A percentile compares a stretch with the other conserved stretches of the same genome.
Evolutionary conservation across 768 basidiomycete genomes (phyloP).

Genomic region (Mycena floridula): DNA sequence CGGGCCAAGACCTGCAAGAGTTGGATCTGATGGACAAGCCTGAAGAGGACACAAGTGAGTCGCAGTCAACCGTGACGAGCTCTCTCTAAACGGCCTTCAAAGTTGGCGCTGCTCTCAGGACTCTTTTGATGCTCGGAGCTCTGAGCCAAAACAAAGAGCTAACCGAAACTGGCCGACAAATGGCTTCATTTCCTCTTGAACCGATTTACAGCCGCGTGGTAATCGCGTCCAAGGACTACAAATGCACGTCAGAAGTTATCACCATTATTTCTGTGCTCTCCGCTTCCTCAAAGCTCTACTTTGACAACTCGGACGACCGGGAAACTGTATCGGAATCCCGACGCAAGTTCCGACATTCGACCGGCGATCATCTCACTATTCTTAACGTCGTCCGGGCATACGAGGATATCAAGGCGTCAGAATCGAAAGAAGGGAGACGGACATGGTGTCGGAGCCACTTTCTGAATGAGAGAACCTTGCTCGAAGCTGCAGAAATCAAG

Average conservation of each 20-base stretch:
- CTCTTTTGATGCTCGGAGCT: slow-evolving; percentile 76
- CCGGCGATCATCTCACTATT: slow-evolving; percentile 89
- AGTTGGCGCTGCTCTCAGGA: slow-evolving; percentile 62
- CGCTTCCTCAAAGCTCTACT: slow-evolving; percentile 73
- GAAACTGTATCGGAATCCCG: slow-evolving; percentile 67
- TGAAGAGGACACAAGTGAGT: slow-evolving; percentile 65
- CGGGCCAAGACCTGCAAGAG: slow-evolving; percentile 73
- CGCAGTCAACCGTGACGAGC: not conserved
- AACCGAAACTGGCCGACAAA: slow-evolving; percentile 70
- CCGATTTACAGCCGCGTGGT: slow-evolving; percentile 75
- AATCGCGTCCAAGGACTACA: slow-evolving; percentile 66
- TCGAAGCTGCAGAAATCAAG: slow-evolving; percentile 73
- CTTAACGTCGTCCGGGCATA: slow-evolving; percentile 84
- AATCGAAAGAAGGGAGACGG: slow-evolving; percentile 39
- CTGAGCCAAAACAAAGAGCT: slow-evolving; percentile 59
- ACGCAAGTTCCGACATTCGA: slow-evolving; percentile 71
- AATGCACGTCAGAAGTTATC: slow-evolving; percentile 74
- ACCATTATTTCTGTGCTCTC: slow-evolving; percentile 83
- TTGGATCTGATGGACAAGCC: slow-evolving; percentile 90
- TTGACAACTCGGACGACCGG: slow-evolving; percentile 70
- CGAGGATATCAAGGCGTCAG: slow-evolving; percentile 52
- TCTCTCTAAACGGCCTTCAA: not conserved
- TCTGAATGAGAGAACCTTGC: slow-evolving; percentile 75
- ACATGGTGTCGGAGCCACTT: slow-evolving; percentile 86
- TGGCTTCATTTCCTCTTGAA: slow-evolving; percentile 93